Conservation (phyloP, 192 early-diverging fungal species). For the Chytriomyces sp. region DNA sequence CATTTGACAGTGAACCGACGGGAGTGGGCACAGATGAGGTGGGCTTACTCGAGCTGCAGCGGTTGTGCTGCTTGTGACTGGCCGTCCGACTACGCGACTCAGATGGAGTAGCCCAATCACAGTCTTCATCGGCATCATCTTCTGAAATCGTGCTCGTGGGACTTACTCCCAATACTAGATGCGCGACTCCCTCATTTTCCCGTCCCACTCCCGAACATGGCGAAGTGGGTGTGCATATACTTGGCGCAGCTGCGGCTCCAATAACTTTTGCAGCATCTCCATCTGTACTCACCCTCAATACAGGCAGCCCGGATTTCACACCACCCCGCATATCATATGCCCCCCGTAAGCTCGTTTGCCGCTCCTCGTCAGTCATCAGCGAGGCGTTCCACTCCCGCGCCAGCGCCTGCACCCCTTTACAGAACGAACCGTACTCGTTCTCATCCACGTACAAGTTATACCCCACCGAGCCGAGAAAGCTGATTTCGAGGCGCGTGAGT, state of each 20-base stretch:
- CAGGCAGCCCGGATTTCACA: neutral
- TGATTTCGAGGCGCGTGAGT: slow-evolving; percentile 15
- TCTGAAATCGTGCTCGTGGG: neutral
- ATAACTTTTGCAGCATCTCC: neutral
- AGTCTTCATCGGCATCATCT: too few relatives aligned
- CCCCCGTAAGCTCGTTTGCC: neutral
- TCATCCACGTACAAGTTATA: slow-evolving; percentile 30
- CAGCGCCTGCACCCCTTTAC: slow-evolving; percentile 29
- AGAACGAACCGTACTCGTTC: slow-evolving; percentile 26
- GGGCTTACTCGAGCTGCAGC: too few relatives aligned
- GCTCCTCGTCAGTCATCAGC: neutral
- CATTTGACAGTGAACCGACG: too few relatives aligned
- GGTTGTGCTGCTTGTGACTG: too few relatives aligned
- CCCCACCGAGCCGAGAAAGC: slow-evolving; percentile 7
- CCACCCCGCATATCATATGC: too few relatives aligned
- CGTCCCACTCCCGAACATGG: neutral
- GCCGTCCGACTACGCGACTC: too few relatives aligned
- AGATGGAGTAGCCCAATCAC: too few relatives aligned
- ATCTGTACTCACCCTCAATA: neutral
- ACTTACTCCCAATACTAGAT: neutral
- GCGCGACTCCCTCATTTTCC: neutral
- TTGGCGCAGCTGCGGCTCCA: neutral
- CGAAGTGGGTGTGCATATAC: neutral
- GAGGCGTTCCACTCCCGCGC: slow-evolving; percentile 37
- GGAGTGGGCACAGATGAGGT: too few relatives aligned